These are phyloP conservation scores for Eimeria acervulina DNA, from an alignment of 169 alveolate genomes.

Conservation along the genomic window DNA sequence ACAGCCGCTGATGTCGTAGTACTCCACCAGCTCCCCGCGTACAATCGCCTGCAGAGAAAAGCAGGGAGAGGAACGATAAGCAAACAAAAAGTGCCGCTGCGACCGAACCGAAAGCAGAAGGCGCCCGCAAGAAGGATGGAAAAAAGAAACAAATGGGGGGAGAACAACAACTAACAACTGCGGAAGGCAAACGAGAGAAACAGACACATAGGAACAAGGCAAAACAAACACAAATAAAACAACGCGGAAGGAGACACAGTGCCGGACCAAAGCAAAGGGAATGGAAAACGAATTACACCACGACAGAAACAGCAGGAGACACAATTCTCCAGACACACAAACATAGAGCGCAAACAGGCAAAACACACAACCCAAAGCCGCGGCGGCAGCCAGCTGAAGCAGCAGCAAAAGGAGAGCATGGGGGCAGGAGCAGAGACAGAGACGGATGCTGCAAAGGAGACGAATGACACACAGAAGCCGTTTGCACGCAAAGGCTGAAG, in stretches of 20 bases:
- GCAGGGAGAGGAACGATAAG: not conserved
- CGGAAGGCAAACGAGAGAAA: too few relatives aligned
- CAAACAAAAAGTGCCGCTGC: not conserved
- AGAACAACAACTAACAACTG: too few relatives aligned
- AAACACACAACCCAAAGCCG: too few relatives aligned
- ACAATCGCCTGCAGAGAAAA: constrained; percentile 94
- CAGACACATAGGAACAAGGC: not conserved
- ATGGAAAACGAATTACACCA: too few relatives aligned
- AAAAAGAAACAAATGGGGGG: too few relatives aligned
- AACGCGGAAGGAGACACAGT: too few relatives aligned
- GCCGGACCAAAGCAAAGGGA: too few relatives aligned
- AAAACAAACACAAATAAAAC: not conserved
- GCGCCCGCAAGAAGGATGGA: too few relatives aligned
- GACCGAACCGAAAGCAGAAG: not conserved
- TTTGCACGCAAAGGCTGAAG: not conserved
- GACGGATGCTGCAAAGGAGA: not conserved
- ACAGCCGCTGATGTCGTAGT: constrained; percentile 99
- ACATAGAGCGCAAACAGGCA: too few relatives aligned
- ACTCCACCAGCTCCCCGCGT: constrained; percentile 98
- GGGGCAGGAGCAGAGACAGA: not conserved
- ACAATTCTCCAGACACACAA: not conserved
- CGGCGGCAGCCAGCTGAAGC: too few relatives aligned
- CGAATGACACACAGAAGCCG: not conserved
- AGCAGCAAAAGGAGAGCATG: too few relatives aligned
- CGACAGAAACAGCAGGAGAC: not conserved